These are phyloP conservation scores for Macrocybe gigantea DNA, from an alignment of 768 basidiomycete genomes.

Conservation along the genomic window DNA sequence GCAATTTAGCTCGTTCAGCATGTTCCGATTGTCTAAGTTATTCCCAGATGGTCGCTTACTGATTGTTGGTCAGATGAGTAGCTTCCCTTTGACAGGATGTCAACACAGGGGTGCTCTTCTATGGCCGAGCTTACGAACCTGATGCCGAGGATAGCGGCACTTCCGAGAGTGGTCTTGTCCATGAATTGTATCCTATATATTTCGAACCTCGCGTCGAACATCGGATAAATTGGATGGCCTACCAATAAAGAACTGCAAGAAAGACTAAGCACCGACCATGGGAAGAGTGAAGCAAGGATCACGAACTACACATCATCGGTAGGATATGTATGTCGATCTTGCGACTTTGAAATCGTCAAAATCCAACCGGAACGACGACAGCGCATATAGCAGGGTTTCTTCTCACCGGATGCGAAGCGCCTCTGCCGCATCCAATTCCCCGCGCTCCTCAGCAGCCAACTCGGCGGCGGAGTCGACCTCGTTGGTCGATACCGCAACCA, in stretches of 20 bases:
- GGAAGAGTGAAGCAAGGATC: neutral
- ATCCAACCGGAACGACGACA: neutral
- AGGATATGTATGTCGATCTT: constrained; percentile 68
- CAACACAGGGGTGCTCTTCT: neutral
- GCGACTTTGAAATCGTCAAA: constrained; percentile 21
- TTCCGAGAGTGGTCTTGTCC: constrained; percentile 71
- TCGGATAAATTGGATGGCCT: constrained; percentile 3
- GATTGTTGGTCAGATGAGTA: constrained; percentile 57
- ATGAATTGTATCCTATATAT: constrained; percentile 64
- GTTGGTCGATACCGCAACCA: constrained; percentile 34
- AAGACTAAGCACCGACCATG: neutral
- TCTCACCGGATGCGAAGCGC: constrained; percentile 44
- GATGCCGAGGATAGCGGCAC: constrained; percentile 66
- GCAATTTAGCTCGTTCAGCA: neutral
- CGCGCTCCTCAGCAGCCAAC: constrained; percentile 39
- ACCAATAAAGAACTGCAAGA: constrained; percentile 50
- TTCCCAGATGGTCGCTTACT: constrained; percentile 34
- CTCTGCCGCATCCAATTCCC: constrained; percentile 46
- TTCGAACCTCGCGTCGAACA: neutral
- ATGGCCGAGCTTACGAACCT: constrained; percentile 29
- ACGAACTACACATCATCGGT: constrained; percentile 62
- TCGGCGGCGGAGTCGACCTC: constrained; percentile 61
- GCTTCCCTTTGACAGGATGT: constrained; percentile 33
- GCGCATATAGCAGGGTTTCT: neutral
- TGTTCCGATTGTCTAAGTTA: too few species aligned